Conservation (phyloP, 345 rosid species). For the Gossypium australe region DNA sequence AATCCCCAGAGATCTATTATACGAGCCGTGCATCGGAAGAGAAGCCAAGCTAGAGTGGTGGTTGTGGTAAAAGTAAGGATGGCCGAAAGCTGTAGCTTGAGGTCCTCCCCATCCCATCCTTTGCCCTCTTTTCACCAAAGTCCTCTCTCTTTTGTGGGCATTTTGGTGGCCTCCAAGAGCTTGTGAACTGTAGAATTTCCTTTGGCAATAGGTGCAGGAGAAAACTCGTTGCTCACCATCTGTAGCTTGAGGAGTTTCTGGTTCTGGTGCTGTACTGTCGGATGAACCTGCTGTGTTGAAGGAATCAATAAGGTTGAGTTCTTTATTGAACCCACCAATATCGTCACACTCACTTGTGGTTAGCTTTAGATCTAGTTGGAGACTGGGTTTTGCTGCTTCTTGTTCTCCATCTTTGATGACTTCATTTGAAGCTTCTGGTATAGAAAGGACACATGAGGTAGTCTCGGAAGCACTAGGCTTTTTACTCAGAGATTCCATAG, state of each 20-base stretch:
- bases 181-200: constrained; percentile 85
- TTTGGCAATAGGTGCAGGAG: constrained; percentile 82
- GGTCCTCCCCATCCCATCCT: constrained; percentile 28
- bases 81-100: constrained; percentile 40
- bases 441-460: constrained; percentile 11
- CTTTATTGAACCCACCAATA: constrained; percentile 34
- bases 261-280: constrained; percentile 20
- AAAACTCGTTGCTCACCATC: constrained; percentile 51
- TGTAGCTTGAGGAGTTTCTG: constrained; percentile 22
- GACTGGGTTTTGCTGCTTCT: constrained; percentile 16
- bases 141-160: constrained; percentile 82
- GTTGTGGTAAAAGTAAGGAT: constrained; percentile 37
- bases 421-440: constrained; percentile 12
- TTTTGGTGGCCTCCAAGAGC: constrained; percentile 94
- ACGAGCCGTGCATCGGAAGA: constrained; percentile 44
- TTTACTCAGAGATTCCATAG: constrained; percentile 35
- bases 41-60: constrained; percentile 41
- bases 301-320: constrained; percentile 59
- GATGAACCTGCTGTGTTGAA: constrained; percentile 32
- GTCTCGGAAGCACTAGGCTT: constrained; percentile 25
- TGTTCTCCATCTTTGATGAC: constrained; percentile 19
- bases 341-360: constrained; percentile 22
- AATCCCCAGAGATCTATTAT: constrained; percentile 52
- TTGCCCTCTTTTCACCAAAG: constrained; percentile 65
- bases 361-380: constrained; percentile 35